Evolutionary conservation across 345 rosid species (phyloP), one percentile per base, ranked within the genome.

Genomic region (Streptanthus diversifolius): DNA sequence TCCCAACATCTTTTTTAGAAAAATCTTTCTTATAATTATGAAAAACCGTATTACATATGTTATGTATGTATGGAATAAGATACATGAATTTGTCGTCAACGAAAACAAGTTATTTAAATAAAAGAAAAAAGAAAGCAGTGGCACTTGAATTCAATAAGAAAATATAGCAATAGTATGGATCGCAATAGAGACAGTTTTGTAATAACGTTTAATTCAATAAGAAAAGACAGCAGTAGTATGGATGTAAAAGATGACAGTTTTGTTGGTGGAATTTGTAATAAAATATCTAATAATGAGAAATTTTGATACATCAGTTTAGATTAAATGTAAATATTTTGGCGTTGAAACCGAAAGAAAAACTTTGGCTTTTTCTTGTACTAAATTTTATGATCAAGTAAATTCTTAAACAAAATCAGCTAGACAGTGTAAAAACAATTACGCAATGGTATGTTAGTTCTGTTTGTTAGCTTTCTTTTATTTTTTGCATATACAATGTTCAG

Each of bases 111-210:
- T 12, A 33, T n/a, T 3, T 4, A 29, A n/a, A 18, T 11, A 7
- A 13, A 21, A 2, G 37, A 65, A 36, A 12, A 73, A 30, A 33
- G n/a, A 60, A 48, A 37, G 66, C 51, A 44, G 40, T 33, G 57
- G 9, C 60, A 40, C 68, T 66, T 39, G 49, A n/a, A 59, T 60
- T 37, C 79, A 51, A 39, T 67, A 66, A 74, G 43, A 74, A 66
- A 73, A 44, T 65, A 73, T 64, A 55, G 66, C 71, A 64, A 54
- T 48, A 55, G 65, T 35, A 65, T 64, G 65, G 65, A 73, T 65
- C 65, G 35, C 64, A 66, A 64, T 13, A 24, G 65, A 44, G 65
- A 63, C 56, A 63, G 36, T 21, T 53, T 62, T 62, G 11, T 19
- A 52, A 33, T 49, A 36, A 60, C 14, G 60, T 48, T 24, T 24